Evolutionary conservation across 768 basidiomycete species (phyloP), one percentile per base, ranked within the genome.

Genomic region (Leccinum pellstonianum): DNA sequence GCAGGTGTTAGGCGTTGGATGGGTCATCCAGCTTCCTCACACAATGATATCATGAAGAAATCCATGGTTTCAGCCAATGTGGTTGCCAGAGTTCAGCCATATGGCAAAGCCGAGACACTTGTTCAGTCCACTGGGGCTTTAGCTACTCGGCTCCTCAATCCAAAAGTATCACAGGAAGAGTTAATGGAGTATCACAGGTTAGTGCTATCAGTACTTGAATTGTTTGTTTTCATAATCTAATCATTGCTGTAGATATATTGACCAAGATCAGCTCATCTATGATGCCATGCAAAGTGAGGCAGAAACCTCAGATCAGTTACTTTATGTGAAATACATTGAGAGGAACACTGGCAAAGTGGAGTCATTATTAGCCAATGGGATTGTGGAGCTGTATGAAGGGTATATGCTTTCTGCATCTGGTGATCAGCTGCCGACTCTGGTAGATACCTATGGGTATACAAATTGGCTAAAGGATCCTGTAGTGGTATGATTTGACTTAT

Each of bases 1-100:
- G 87, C 88, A 61, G 91, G 90, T 27, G 87, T 93, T 10, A 81
- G 88, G 29, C 81, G 85, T 17, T 92, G 89, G 90, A 91, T 93
- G 55, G 80, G 85, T 10, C 79, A 87, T 1, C 79, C 81, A 48
- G 76, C 80, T 1, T 66, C 78, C 2, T 62, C 80, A 3, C 77
- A 64, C 68, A 27, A 70, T 77, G 57, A 82, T 79, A 62, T 78
- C 75, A 62, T 69, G 65, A 54, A 74, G 68, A 54, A 75, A 73
- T 80, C 81, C 37, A 60, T 75, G 38, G 68, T 79, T 60, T 63
- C 68, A 14, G 76, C 56, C 19, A 61, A 61, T 12, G 37, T 59
- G 37, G 59, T 55, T 21, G 73, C 64, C 74, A 75, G 58, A 65
- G 66, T 60, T 65, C 68, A 37, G 52, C 56, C 27, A 37, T 63